These are phyloP conservation scores for Diaporthe destruens DNA, from an alignment of 2,329 filamentous ascomycete species.

Conservation along the genomic window DNA sequence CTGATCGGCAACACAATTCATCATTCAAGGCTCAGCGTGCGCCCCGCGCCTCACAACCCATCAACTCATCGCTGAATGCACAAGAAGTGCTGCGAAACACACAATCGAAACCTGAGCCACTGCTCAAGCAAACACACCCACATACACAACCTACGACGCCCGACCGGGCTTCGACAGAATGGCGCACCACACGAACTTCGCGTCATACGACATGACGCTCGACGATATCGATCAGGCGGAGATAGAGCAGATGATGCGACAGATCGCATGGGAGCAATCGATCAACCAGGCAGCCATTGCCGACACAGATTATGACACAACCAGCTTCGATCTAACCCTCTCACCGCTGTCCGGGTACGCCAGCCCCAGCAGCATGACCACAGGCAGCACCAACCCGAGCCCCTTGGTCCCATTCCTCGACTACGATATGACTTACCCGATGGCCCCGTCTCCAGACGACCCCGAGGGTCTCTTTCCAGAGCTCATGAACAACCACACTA, in stretches of 20 bases:
- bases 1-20: background rate
- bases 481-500: background rate
- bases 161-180: conserved; percentile 4
- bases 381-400: conserved; percentile 32
- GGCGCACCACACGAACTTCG: background rate
- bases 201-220: conserved; percentile 19
- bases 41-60: background rate
- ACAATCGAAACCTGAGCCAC: background rate
- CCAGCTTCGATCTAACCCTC: background rate
- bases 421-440: conserved; percentile 8
- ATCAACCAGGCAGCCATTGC: background rate
- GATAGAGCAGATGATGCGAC: background rate
- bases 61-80: background rate
- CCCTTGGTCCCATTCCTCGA: conserved; percentile 23
- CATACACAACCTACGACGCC: background rate
- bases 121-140: conserved; percentile 4
- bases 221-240: conserved; percentile 8
- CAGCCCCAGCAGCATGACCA: conserved; percentile 34
- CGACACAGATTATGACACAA: background rate
- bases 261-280: conserved; percentile 15
- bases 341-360: conserved; percentile 24
- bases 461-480: background rate
- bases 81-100: background rate
- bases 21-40: no score
- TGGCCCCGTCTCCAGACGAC: background rate